Evolutionary conservation across 164 flowering plant genomes (phyloP).

Genomic region (Berberis thunbergii): DNA sequence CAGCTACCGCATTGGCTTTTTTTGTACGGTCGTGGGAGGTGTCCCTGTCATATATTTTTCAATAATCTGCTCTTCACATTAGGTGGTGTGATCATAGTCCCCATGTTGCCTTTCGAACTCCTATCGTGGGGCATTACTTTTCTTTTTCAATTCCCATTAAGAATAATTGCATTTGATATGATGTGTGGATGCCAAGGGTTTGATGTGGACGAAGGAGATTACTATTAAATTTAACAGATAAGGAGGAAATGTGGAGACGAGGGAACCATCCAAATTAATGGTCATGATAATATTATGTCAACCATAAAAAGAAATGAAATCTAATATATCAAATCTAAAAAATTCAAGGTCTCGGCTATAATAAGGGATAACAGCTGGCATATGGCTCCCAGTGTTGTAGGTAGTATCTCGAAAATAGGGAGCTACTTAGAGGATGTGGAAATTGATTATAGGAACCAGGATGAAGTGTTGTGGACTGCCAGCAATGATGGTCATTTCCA

Average conservation of each 20-base stretch:
- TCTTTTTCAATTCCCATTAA: neutral
- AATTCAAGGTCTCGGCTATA: too few species aligned
- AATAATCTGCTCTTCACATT: conserved; percentile 20
- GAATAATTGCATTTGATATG: neutral
- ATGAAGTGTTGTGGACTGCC: too few species aligned
- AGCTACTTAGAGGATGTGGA: too few species aligned
- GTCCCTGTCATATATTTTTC: conserved; percentile 41
- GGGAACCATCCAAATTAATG: too few species aligned
- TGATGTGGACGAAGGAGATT: neutral
- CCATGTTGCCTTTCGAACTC: conserved; percentile 22
- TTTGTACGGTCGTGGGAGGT: neutral
- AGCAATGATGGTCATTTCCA: too few species aligned
- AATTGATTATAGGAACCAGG: too few species aligned
- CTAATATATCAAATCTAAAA: too few species aligned
- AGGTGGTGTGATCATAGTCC: conserved; percentile 32
- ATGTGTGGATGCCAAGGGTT: neutral
- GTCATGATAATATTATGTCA: too few species aligned
- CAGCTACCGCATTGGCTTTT: conserved; percentile 8
- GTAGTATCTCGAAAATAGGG: too few species aligned
- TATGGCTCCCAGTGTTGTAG: too few species aligned
- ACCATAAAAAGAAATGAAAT: too few species aligned
- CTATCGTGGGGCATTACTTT: conserved; percentile 14
- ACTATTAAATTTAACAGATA: neutral
- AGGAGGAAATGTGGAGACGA: neutral
- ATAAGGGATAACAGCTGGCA: too few species aligned